phyloP scores from a whole-genome alignment of 768 basidiomycete species.

The Psilocybe tampanensis region DNA sequence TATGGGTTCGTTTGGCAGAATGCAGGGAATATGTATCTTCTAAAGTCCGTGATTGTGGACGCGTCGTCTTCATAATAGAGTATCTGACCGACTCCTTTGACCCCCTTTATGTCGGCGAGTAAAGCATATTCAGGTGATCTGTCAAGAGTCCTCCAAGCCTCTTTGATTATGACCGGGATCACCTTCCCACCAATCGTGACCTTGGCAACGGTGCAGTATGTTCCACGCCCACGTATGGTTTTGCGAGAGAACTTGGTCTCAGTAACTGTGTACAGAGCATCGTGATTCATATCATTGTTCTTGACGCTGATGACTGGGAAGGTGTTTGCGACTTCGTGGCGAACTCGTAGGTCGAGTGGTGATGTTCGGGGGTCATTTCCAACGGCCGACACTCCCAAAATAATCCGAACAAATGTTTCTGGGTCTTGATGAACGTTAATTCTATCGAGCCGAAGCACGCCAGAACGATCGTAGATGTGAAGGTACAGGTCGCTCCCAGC shows the following conservation, averaged over 20 bases:
- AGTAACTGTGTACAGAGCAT: background rate
- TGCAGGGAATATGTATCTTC: background rate
- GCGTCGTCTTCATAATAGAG: background rate
- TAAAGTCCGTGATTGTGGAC: background rate
- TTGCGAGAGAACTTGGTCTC: background rate
- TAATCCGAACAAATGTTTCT: background rate
- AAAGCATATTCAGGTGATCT: no score
- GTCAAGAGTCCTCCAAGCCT: no score
- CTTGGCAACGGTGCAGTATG: slow-evolving; percentile 18
- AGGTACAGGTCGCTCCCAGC: background rate
- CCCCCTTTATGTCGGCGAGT: background rate
- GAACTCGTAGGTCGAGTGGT: background rate
- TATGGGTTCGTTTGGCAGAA: background rate
- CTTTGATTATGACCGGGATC: no score
- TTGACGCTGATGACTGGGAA: background rate
- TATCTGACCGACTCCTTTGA: slow-evolving; percentile 5
- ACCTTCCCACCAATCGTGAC: no score
- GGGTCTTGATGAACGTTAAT: background rate
- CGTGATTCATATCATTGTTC: background rate
- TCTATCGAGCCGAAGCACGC: background rate
- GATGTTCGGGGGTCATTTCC: background rate
- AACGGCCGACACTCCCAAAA: background rate
- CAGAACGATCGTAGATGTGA: background rate
- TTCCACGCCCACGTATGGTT: slow-evolving; percentile 20
- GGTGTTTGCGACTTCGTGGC: background rate